Evolutionary conservation across 2,329 filamentous ascomycete genomes (phyloP).

Genomic region (Phyllosticta citriasiana): DNA sequence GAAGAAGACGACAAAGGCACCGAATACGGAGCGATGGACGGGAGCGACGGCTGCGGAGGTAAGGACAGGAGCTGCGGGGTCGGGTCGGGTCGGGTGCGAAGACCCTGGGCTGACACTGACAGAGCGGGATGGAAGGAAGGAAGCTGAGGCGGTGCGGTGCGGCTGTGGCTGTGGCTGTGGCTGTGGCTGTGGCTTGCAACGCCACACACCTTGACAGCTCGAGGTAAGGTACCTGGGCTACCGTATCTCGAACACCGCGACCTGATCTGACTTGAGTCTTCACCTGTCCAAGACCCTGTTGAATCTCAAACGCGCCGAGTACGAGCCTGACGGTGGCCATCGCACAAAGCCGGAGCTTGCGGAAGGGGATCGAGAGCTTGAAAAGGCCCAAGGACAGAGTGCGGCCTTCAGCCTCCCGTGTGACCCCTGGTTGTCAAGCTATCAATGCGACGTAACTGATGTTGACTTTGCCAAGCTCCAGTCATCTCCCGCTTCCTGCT

Average conservation of each 20-base stretch:
- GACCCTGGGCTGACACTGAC: too few species aligned
- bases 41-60: too few species aligned
- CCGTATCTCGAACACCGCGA: background rate
- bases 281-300: background rate
- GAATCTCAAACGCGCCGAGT: background rate
- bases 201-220: background rate
- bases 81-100: too few species aligned
- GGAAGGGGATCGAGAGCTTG: background rate
- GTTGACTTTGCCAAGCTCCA: conserved; percentile 6
- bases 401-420: background rate
- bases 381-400: background rate
- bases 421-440: background rate
- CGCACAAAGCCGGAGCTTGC: background rate
- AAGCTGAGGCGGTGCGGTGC: too few species aligned
- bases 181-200: background rate
- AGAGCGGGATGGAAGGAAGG: too few species aligned
- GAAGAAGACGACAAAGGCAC: too few species aligned
- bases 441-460: conserved; percentile 6
- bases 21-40: too few species aligned
- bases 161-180: background rate
- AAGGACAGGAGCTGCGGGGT: too few species aligned
- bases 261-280: background rate
- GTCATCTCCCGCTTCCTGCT: background rate
- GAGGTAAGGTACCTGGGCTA: background rate
- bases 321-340: background rate